Evolutionary conservation across 1,284 basidiomycete species (phyloP).

Genomic region (Phylloboletellus chloephorus): DNA sequence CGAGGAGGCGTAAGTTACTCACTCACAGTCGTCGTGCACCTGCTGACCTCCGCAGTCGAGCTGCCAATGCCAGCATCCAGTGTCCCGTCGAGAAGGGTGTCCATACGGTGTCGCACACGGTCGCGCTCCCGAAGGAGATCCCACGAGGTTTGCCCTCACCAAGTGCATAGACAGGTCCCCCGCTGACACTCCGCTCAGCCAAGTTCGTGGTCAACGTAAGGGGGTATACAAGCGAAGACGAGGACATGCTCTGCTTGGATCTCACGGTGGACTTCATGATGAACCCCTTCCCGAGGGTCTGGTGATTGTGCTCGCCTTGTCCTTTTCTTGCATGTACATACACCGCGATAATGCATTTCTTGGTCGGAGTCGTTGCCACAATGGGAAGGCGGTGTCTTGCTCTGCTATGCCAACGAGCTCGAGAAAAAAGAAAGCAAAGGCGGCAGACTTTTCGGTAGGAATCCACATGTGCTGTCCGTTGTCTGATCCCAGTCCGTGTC

Average conservation of each 20-base stretch:
- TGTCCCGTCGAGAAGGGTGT: constrained; percentile 74
- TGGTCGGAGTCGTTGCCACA: constrained; percentile 4
- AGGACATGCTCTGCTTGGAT: constrained; percentile 77
- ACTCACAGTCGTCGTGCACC: constrained; percentile 1
- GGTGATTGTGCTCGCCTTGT: constrained; percentile 18
- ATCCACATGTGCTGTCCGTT: neutral
- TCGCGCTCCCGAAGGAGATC: constrained; percentile 83
- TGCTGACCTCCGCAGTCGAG: constrained; percentile 40
- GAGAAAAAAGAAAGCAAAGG: constrained; percentile 83
- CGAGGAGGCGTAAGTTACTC: constrained; percentile 77
- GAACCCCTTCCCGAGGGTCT: constrained; percentile 33
- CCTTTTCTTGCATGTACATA: constrained; percentile 10
- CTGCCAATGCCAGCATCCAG: constrained; percentile 65
- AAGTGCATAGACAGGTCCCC: neutral
- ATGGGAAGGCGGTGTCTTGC: neutral
- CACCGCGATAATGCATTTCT: neutral
- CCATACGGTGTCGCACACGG: constrained; percentile 73
- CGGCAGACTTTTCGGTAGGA: constrained; percentile 79
- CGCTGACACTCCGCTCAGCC: constrained; percentile 44
- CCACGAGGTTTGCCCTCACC: constrained; percentile 64
- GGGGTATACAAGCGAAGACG: constrained; percentile 75
- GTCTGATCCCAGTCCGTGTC: constrained; percentile 6
- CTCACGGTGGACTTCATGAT: constrained; percentile 71
- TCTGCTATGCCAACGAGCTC: constrained; percentile 76
- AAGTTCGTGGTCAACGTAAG: constrained; percentile 76